Evolutionary conservation across 2,329 filamentous ascomycete species (phyloP), one percentile per base, ranked within the genome.

Genomic region (Sporothrix humicola): DNA sequence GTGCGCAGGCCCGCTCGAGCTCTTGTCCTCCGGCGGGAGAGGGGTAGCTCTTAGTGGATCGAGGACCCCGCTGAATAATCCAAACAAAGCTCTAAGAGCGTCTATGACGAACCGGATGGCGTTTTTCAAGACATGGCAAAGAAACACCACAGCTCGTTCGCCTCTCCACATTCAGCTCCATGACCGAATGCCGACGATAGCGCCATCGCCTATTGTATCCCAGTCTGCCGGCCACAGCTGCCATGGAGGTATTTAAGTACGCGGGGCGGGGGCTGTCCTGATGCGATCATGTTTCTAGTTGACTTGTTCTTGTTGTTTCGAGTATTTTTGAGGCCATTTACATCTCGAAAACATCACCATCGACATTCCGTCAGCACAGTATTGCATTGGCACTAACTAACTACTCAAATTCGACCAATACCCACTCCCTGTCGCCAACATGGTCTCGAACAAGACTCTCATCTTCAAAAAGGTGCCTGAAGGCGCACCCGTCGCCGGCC

Each of bases 391-490:
- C 31, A 37, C 31, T 5, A 37, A 37, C 7, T 37, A 7, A 5
- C 31, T 3, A 37, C 23, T 5, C 26, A 20, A 46, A 17, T 5
- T 26, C 12, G 12, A 68, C 6, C 63, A 68, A 13, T n/a, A 4
- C 23, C 50, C 44, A 66, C 63, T 5, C 44, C 20, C 46, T 26
- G 8, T 54, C n/a, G n/a, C 15, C 52, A 66, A 58, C 52, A 72
- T 76, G 72, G 68, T 73, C 8, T 31, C 72, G 54, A 96, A 95
- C 89, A 94, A 93, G 84, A 88, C 86, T 54, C 83, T 96, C 78
- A 85, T 94, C 81, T 95, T 91, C 87, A 93, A 91, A 80, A 84
- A 89, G 77, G 78, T 91, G 75, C 93, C 93, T 65, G 81, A 83
- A 69, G 92, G 88, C 73, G 85, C 87, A 79, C 93, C 93, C 23